These are phyloP conservation scores for Cystobasidiopsis lactophilus DNA, from an alignment of 768 basidiomycete genomes.

Conservation along the genomic window DNA sequence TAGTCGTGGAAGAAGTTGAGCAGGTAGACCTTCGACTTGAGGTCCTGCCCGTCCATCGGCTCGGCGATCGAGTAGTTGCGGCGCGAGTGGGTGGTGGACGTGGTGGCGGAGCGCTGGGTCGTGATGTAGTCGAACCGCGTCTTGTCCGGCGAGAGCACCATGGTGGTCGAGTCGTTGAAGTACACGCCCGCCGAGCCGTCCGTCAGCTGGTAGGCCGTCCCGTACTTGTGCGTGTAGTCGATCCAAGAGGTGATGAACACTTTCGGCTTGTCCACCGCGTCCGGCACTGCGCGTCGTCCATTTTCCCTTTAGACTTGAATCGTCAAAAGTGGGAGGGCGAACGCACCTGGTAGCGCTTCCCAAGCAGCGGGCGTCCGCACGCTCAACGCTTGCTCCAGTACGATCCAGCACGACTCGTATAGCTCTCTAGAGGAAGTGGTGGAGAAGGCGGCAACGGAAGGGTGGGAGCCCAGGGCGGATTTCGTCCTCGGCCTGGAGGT, in stretches of 20 bases:
- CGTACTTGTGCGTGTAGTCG: constrained; percentile 97
- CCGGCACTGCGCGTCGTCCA: neutral
- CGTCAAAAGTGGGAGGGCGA: neutral
- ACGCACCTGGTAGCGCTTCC: neutral
- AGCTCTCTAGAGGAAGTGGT: constrained; percentile 5
- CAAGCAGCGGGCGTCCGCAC: neutral
- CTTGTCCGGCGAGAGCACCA: constrained; percentile 69
- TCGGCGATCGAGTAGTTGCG: constrained; percentile 37
- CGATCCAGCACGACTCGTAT: constrained; percentile 12
- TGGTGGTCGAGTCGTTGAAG: constrained; percentile 81
- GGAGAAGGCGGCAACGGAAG: neutral
- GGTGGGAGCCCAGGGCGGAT: too few relatives aligned
- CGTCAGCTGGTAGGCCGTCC: constrained; percentile 95
- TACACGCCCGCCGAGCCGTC: constrained; percentile 87
- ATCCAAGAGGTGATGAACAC: constrained; percentile 98
- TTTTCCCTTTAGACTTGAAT: neutral
- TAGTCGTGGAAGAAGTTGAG: constrained; percentile 84
- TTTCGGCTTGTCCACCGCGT: constrained; percentile 18
- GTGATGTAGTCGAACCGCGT: constrained; percentile 34
- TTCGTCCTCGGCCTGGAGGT: too few relatives aligned
- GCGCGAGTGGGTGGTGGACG: constrained; percentile 43
- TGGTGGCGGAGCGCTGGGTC: constrained; percentile 63
- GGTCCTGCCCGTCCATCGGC: constrained; percentile 49
- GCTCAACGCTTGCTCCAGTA: constrained; percentile 7
- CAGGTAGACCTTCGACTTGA: constrained; percentile 77